These are phyloP conservation scores for Leccinum pachyderme DNA, from an alignment of 1,284 basidiomycete genomes.

Conservation along the genomic window DNA sequence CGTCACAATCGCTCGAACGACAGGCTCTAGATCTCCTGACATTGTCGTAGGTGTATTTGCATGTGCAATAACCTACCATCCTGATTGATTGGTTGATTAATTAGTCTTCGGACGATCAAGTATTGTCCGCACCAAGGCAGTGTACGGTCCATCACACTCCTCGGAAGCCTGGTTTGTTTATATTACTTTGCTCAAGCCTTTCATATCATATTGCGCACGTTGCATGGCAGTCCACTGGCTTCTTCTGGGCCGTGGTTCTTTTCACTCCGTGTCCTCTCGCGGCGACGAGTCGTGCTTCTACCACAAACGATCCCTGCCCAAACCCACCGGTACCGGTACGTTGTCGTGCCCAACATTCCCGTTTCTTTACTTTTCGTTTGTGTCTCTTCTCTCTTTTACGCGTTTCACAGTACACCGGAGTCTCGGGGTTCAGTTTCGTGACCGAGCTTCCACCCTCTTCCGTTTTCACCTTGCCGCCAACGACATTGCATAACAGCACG, in stretches of 20 bases:
- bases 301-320: neutral
- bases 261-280: conserved; percentile 1
- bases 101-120: neutral
- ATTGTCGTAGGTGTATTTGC: neutral
- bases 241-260: neutral
- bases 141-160: neutral
- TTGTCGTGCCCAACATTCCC: neutral
- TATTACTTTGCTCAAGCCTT: neutral
- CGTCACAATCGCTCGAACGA: neutral
- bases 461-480: neutral
- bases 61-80: neutral
- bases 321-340: neutral
- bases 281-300: conserved; percentile 1
- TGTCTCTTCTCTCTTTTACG: neutral
- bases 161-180: neutral
- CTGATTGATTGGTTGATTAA: neutral
- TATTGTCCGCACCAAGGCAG: neutral
- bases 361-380: neutral
- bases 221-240: neutral
- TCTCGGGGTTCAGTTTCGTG: neutral
- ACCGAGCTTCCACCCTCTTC: neutral
- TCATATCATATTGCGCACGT: neutral
- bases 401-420: neutral
- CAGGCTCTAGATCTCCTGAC: neutral
- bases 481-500: neutral